These are phyloP conservation scores for Suillus clintonianus DNA, from an alignment of 768 basidiomycete genomes.

Conservation along the genomic window DNA sequence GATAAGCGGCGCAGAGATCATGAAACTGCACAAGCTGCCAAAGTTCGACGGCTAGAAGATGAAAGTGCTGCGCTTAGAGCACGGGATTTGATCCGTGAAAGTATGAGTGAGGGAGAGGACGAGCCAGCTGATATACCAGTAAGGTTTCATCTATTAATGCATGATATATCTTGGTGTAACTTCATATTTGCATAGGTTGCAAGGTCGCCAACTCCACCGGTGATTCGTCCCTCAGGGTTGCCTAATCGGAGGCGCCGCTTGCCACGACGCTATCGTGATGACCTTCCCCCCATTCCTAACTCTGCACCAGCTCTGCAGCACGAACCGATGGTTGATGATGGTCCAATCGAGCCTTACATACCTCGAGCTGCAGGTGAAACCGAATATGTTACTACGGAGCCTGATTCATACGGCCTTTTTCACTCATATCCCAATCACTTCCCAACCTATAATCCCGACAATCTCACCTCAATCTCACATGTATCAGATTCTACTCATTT, in stretches of 20 bases:
- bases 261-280: not conserved
- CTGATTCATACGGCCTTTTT: not conserved
- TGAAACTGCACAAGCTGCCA: no score
- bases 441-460: not conserved
- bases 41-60: no score
- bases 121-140: no score
- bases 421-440: not conserved
- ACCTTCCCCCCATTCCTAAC: not conserved
- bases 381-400: no score
- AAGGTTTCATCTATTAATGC: no score
- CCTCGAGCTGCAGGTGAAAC: not conserved
- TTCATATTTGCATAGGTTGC: not conserved
- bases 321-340: not conserved
- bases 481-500: constrained; percentile 1
- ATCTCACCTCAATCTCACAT: not conserved
- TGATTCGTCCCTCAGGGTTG: not conserved
- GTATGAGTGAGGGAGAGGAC: not conserved
- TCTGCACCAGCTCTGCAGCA: no score
- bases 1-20: no score
- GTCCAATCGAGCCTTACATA: not conserved
- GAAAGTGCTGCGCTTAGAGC: not conserved
- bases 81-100: not conserved
- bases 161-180: no score
- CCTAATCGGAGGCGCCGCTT: not conserved
- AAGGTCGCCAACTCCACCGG: not conserved